Evolutionary conservation across 208 protist genomes (phyloP), one percentile per base, ranked within the genome.

Genomic region (Acanthamoeba triangularis): DNA sequence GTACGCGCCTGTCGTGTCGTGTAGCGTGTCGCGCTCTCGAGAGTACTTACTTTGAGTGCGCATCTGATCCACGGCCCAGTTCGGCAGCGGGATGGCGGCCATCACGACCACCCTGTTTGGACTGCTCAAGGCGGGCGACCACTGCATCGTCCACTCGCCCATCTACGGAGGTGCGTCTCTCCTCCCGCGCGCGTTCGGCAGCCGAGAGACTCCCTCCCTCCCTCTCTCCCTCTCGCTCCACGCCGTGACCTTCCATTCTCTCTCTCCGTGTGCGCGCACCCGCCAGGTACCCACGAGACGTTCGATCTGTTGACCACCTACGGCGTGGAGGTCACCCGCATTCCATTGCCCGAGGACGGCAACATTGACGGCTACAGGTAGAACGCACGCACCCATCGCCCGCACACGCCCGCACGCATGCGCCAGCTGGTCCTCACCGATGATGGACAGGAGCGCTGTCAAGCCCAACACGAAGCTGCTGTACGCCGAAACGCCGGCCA

Each of bases 401-500:
- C 98, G 44, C 98, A 96, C 96, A 92, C 98, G 72, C 2, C 5
- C 44, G 10, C 44, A 47, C 44, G 44, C 44, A 47, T 7, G 44
- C 44, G 44, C 10, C 10, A 0, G 44, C 44, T 47, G 44, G 10
- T 47, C 44, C 44, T 47, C 44, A 11, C 10, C 5, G 7, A 13
- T 11, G n/a, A 76, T n/a, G 67, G 14, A 85, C 56, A 69, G 44
- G 3, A 74, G 20, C 14, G 96, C 97, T 11, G 67, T 98, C 44
- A 96, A 88, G 18, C 94, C 95, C 56, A 96, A 97, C 92, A 97
- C 96, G 61, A 96, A 94, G 88, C 47, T 99, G 41, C 97, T 99
- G 11, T 99, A 99, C 97, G 97, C 98, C 72, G 99, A 99, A 97
- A 99, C 99, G 5, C 99, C 99, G 74, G 98, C 99, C 20, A 99